Base-by-base conservation (phyloP, 1,284 basidiomycete species). In the Phenoliferia sp. region DNA sequence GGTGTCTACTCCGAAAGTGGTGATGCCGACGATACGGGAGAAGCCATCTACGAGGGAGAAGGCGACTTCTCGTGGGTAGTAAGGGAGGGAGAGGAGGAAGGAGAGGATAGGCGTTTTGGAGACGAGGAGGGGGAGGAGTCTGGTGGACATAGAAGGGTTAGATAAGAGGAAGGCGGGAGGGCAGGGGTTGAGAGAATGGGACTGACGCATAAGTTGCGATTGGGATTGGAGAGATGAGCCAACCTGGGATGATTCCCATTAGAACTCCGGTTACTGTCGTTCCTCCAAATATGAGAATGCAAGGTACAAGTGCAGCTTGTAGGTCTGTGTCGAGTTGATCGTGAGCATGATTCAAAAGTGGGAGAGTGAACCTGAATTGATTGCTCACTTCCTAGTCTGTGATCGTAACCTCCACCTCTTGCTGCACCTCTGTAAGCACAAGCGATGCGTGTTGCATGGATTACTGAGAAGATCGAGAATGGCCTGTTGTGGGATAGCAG, bases 1-100 rank as follows among this genome's bases (percentile, higher is more conserved):
- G 28, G 69, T 63, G 68, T 73, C 72, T 58, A 73, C 70, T 33
- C 72, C 72, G 44, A 73, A 64, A 54, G 72, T 73, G 3, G 72
- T 72, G 67, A 73, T 73, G 59, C 72, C 72, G 59, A 69, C 64
- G 62, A 72, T 67, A 64, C 72, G 72, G 22, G 68, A 67, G 70
- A 73, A 73, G 33, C 70, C 72, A 63, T 73, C 72, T 61, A 73
- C 50, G 31, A 68, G 26, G 64, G 62, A 64, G 72, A 73, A 73
- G 28, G 67, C 29, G 34, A 67, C 39, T 35, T 73, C 72, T 62
- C 72, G 72, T 15, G 72, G 72, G 61, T 66, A 56, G 35, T 59
- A 29, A 12, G 72, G 72, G 57, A 72, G 55, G 16, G 66, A 62
- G 33, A 72, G 64, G 60, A 73, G 31, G 66, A 62, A 7, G 7